These are phyloP conservation scores for Persicaria maculosa DNA, from an alignment of 148 eudicot genomes.

Conservation along the genomic window DNA sequence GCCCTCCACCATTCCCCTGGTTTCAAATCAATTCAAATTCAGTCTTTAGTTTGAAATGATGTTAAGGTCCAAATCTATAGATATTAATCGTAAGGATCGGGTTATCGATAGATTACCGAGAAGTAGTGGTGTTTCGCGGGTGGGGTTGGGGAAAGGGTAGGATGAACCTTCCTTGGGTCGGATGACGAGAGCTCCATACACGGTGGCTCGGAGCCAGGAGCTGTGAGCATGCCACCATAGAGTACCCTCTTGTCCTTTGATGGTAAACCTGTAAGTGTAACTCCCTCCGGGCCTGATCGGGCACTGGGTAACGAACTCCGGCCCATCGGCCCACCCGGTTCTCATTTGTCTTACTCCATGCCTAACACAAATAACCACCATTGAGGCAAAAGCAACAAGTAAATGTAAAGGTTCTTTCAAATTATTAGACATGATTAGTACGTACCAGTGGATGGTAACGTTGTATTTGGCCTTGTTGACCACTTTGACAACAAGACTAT, in stretches of 20 bases:
- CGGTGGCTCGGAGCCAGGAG: conserved; percentile 50
- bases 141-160: conserved; percentile 37
- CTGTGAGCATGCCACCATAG: conserved; percentile 62
- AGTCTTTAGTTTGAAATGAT: too few relatives aligned
- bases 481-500: conserved; percentile 59
- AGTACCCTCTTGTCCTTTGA: conserved; percentile 43
- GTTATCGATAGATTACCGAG: conserved; percentile 20
- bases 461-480: conserved; percentile 69
- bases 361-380: conserved; percentile 17
- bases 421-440: neutral
- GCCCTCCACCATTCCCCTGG: conserved; percentile 96
- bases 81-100: too few relatives aligned
- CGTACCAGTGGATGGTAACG: conserved; percentile 92
- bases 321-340: conserved; percentile 48
- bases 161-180: conserved; percentile 34
- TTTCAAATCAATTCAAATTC: too few relatives aligned
- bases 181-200: conserved; percentile 40
- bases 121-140: conserved; percentile 27
- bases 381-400: neutral
- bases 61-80: too few relatives aligned
- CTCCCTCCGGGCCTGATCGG: conserved; percentile 44
- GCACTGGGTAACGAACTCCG: conserved; percentile 45
- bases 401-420: too few relatives aligned
- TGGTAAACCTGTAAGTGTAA: conserved; percentile 35
- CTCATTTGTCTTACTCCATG: conserved; percentile 42